Conservation (phyloP, 2,329 filamentous ascomycete species). For the Alternaria burnsii region DNA sequence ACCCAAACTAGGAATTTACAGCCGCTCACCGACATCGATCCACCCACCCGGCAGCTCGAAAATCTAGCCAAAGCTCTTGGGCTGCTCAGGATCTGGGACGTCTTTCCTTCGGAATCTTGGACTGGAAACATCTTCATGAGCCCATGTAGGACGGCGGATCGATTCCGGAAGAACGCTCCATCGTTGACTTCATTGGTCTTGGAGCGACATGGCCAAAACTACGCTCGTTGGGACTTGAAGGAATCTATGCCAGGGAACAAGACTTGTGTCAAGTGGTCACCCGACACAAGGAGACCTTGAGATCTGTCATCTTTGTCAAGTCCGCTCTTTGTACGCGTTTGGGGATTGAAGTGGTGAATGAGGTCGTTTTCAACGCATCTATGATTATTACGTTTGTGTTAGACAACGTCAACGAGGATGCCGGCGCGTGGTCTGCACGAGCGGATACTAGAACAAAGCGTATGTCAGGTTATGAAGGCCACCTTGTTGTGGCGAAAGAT, state of each 20-base stretch:
- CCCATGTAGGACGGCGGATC: constrained; percentile 14
- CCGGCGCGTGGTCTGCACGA: background rate
- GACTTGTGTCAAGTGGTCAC: constrained; percentile 29
- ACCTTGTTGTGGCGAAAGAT: constrained; percentile 6
- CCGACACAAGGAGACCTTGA: constrained; percentile 33
- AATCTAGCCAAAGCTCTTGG: constrained; percentile 29
- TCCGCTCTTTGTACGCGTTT: constrained; percentile 28
- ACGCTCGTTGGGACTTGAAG: constrained; percentile 30
- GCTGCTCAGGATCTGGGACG: constrained; percentile 28
- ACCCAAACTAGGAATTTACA: background rate
- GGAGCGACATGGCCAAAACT: constrained; percentile 33
- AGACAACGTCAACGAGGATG: constrained; percentile 32
- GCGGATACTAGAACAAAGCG: background rate
- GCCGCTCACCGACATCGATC: background rate
- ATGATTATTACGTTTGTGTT: constrained; percentile 28
- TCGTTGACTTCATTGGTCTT: constrained; percentile 27
- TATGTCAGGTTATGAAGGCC: constrained; percentile 23
- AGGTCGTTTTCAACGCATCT: constrained; percentile 30
- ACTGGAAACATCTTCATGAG: constrained; percentile 10
- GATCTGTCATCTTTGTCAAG: constrained; percentile 17
- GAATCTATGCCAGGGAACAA: constrained; percentile 25
- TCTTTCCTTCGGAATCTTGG: constrained; percentile 26
- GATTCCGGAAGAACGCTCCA: background rate
- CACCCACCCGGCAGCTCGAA: constrained; percentile 10
- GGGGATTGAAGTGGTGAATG: constrained; percentile 40